Evolutionary conservation across 2,329 filamentous ascomycete species (phyloP), one percentile per base, ranked within the genome.

Genomic region (Fusarium sp.): DNA sequence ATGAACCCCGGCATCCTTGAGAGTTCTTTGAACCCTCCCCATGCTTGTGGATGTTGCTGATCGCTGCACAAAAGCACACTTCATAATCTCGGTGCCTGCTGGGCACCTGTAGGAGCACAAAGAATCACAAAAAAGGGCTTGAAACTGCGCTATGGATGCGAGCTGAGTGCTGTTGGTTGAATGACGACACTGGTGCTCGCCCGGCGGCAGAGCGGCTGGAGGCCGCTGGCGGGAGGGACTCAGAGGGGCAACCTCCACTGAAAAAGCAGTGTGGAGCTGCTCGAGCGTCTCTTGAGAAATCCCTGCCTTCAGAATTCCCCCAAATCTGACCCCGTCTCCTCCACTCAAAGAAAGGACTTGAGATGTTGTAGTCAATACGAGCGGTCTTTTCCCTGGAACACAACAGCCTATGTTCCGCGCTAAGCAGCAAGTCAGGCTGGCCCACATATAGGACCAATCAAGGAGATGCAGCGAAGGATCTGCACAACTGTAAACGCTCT

Each of bases 191-290:
- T 29, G 23, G 18, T 14, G 34, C 27, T 58, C 42, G 42, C 58
- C 58, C 46, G 31, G 16, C 11, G 36, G 33, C 25, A 31, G 20
- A 34, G 18, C 20, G 34, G 50, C 51, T 36, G 18, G 53, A 68
- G 56, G 65, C 60, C 61, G 62, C 67, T 25, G 63, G 18, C 18
- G 18, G 18, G 20, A 56, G 50, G 67, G 58, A 36, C 14, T 27
- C 42, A 27, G 42, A 49, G 42, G 66, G 63, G 67, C 46, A 59
- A 14, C 65, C 64, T 70, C 68, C 68, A 70, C 68, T 71, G 64
- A 69, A 70, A 51, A 70, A 71, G 68, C 68, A 68, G 54, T 68
- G 68, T 70, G 68, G 68, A 69, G 57, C 44, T 61, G 49, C 61
- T 40, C 61, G 62, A 61, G 60, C 61, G 42, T 34, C 36, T 49